Evolutionary conservation across 768 basidiomycete species (phyloP).

Genomic region (Auricularia cornea): DNA sequence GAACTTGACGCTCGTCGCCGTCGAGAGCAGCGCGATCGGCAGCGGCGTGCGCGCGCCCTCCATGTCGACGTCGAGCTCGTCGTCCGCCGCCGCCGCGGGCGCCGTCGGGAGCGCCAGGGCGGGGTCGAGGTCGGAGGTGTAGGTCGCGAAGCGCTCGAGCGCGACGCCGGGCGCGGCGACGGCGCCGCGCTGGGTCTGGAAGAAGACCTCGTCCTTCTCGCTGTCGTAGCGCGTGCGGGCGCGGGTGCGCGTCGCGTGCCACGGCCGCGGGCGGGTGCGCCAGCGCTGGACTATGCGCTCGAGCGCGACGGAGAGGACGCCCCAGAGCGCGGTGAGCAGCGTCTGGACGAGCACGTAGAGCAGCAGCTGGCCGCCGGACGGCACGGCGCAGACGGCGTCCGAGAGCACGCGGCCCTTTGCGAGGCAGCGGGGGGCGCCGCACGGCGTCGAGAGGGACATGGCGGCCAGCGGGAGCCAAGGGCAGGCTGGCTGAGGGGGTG

Average conservation of each 20-base stretch:
- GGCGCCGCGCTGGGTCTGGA: neutral
- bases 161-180: neutral
- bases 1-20: neutral
- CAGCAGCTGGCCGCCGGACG: neutral
- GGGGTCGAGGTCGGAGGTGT: neutral
- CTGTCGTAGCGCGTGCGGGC: neutral
- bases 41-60: neutral
- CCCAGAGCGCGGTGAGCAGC: neutral
- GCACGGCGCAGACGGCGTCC: neutral
- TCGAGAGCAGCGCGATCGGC: neutral
- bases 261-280: neutral
- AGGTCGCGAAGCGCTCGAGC: neutral
- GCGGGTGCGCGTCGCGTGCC: neutral
- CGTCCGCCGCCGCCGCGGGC: neutral
- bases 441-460: no score
- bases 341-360: neutral
- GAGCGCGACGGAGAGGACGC: neutral
- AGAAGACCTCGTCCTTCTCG: slow-evolving; percentile 1
- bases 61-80: neutral
- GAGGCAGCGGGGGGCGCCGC: no score
- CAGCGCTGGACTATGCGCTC: neutral
- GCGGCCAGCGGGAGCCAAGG: no score
- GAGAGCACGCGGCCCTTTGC: neutral
- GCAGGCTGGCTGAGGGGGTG: no score
- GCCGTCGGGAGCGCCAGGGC: neutral